Evolutionary conservation across 2,329 filamentous ascomycete species (phyloP).

Genomic region (Byssothecium circinans): DNA sequence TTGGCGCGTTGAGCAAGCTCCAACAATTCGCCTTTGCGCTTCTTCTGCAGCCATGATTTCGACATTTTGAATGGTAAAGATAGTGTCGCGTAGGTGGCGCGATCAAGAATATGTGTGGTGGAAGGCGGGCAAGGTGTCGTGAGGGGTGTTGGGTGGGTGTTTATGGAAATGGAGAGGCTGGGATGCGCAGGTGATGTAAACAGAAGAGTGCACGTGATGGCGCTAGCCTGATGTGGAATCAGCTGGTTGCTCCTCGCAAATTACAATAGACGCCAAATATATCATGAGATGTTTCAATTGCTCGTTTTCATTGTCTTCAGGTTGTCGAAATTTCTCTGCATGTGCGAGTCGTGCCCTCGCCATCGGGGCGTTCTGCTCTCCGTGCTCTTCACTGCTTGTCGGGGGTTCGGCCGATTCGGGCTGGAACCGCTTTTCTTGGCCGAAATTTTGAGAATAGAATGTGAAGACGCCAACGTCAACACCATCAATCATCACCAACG

Average conservation of each 20-base stretch:
- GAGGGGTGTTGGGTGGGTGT: conserved; percentile 20
- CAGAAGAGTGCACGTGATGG: conserved; percentile 21
- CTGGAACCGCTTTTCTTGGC: conserved; percentile 28
- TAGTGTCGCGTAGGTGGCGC: conserved; percentile 53
- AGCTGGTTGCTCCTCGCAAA: conserved; percentile 13
- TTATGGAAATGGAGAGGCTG: conserved; percentile 21
- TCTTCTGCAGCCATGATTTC: conserved; percentile 72
- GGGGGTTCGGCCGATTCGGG: conserved; percentile 13
- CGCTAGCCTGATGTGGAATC: background rate
- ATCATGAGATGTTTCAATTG: too few species aligned
- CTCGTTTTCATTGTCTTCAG: too few species aligned
- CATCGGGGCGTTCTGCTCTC: too few species aligned
- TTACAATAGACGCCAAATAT: background rate
- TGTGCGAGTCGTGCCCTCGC: too few species aligned
- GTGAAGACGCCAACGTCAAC: too few species aligned
- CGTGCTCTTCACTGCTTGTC: too few species aligned
- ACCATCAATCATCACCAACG: conserved; percentile 18
- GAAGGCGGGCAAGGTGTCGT: conserved; percentile 17
- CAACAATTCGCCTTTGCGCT: conserved; percentile 79
- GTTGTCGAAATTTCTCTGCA: too few species aligned
- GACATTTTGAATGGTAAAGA: conserved; percentile 57
- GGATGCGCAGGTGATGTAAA: conserved; percentile 24
- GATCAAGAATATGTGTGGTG: conserved; percentile 40
- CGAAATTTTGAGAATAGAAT: conserved; percentile 28
- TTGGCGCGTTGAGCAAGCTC: conserved; percentile 73